Percentiles rank a stretch among this genome's conserved stretches.
phyloP scores from a whole-genome alignment of 2,329 filamentous ascomycete species.

The Lachnellula suecica region DNA sequence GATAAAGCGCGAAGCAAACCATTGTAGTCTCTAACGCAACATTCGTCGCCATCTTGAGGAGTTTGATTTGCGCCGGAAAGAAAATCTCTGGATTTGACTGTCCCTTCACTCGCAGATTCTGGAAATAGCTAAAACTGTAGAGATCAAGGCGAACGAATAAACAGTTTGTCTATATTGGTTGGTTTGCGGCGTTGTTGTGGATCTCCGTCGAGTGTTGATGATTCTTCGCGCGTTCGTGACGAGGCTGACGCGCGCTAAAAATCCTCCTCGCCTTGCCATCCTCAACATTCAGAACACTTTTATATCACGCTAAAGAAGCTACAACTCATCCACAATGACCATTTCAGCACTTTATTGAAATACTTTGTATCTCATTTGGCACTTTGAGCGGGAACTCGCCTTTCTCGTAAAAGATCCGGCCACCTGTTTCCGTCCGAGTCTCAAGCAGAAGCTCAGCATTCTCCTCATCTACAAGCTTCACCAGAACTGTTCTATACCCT shows the following conservation, averaged over 20 bases:
- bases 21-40: constrained; percentile 83
- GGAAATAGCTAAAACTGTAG: no score
- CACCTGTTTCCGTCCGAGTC: not conserved
- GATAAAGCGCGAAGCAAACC: constrained; percentile 45
- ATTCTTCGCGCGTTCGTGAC: constrained; percentile 12
- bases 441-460: no score
- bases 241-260: constrained; percentile 19
- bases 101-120: not conserved
- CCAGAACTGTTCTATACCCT: not conserved
- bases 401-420: not conserved
- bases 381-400: not conserved
- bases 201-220: constrained; percentile 15
- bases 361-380: not conserved
- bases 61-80: constrained; percentile 11
- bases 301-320: no score
- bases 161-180: no score
- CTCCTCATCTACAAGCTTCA: not conserved
- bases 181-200: no score
- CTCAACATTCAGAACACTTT: not conserved
- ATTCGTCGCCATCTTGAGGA: constrained; percentile 66
- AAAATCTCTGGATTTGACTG: not conserved
- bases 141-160: no score
- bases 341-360: not conserved
- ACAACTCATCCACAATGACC: not conserved
- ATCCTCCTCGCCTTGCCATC: constrained; percentile 3